Conservation (phyloP, 2,329 filamentous ascomycete species). For the Ceratocystis albifundus region DNA sequence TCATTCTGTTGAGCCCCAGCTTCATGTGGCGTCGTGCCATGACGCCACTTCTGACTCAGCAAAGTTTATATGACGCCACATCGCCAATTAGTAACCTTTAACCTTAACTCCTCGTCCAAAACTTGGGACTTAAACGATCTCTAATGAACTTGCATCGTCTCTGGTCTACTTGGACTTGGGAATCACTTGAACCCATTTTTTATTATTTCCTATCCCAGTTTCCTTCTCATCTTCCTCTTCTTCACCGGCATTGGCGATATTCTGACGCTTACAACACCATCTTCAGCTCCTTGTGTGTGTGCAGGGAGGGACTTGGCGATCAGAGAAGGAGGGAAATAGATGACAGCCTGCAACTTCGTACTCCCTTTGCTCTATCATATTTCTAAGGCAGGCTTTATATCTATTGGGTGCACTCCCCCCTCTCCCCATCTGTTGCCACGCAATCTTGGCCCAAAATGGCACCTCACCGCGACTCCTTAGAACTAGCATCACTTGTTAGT, state of each 20-base stretch:
- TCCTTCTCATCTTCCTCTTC: neutral
- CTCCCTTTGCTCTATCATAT: neutral
- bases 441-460: constrained; percentile 24
- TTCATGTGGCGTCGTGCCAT: neutral
- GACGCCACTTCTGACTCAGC: constrained; percentile 5
- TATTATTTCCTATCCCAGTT: neutral
- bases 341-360: constrained; percentile 1
- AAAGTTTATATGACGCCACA: neutral
- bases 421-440: constrained; percentile 19
- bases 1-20: too few species aligned
- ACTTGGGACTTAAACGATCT: neutral
- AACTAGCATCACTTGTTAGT: constrained; percentile 88
- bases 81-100: neutral
- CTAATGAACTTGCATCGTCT: neutral
- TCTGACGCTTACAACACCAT: neutral
- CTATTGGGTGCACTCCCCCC: neutral
- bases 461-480: constrained; percentile 74
- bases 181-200: neutral
- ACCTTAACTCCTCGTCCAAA: too few species aligned
- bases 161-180: neutral
- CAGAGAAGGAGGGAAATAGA: neutral
- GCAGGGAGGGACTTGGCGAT: neutral
- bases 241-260: neutral
- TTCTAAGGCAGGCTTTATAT: neutral
- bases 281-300: neutral